These are phyloP conservation scores for Elongisporangium prolatum DNA, from an alignment of 352 stramenopile species.

Conservation along the genomic window DNA sequence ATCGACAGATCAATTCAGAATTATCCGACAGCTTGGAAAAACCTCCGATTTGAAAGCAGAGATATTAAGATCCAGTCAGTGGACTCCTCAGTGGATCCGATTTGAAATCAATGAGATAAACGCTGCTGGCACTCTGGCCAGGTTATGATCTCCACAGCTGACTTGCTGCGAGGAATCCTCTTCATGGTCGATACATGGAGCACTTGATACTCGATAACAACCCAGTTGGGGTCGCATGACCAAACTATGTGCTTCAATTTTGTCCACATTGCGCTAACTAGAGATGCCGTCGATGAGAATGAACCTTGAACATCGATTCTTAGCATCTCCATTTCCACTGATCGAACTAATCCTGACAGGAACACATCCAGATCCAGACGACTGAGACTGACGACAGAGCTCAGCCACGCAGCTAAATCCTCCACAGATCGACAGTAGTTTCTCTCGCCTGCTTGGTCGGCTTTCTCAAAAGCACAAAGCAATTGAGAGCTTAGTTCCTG, in stretches of 20 bases:
- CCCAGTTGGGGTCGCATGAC: not conserved
- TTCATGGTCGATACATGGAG: not conserved
- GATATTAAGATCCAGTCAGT: not conserved
- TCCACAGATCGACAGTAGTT: not conserved
- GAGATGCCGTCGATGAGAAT: not conserved
- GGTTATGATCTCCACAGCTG: not conserved
- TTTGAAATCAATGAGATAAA: not conserved
- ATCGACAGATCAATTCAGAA: slow-evolving; percentile 38
- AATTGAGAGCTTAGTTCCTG: not conserved
- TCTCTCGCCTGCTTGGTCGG: not conserved
- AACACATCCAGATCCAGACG: not conserved
- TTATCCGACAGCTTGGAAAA: slow-evolving; percentile 44
- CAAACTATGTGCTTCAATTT: not conserved
- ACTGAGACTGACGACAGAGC: not conserved
- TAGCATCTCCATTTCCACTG: not conserved
- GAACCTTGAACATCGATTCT: not conserved
- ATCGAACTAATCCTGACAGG: not conserved
- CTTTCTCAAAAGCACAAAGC: not conserved
- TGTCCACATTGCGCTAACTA: not conserved
- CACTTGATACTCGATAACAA: not conserved
- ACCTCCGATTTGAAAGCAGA: slow-evolving; percentile 5
- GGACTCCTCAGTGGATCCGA: too few species aligned
- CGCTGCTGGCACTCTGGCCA: not conserved
- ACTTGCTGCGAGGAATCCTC: not conserved
- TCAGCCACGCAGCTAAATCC: not conserved